A percentile compares a stretch with the other conserved stretches of the same genome.
Evolutionary conservation across 345 rosid genomes (phyloP).

Genomic region (Gossypium raimondii): DNA sequence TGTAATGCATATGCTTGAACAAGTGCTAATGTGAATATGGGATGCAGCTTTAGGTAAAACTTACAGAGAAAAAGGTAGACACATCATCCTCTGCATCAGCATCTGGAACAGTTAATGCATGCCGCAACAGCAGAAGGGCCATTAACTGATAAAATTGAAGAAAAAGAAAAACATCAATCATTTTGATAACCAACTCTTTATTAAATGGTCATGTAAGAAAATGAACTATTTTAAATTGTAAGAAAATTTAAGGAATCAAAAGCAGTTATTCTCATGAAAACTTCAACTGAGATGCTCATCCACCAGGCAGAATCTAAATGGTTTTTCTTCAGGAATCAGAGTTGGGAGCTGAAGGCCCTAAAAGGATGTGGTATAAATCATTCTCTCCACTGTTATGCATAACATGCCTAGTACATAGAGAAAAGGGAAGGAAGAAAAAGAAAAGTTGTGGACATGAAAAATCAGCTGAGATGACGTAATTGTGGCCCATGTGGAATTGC

Average conservation of each 20-base stretch:
- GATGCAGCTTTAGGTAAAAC: constrained; percentile 25
- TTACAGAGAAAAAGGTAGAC: constrained; percentile 73
- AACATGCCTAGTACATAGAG: not conserved
- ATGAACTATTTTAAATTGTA: not conserved
- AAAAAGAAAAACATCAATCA: not conserved
- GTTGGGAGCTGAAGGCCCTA: constrained; percentile 3
- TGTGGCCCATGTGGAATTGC: not conserved
- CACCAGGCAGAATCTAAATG: not conserved
- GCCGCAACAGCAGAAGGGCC: constrained; percentile 77
- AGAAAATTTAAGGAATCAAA: not conserved
- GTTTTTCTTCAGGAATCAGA: not conserved
- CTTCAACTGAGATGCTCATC: not conserved
- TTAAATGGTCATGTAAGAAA: constrained; percentile 7
- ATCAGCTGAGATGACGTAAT: not conserved
- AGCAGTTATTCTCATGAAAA: not conserved
- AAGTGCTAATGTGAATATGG: not conserved
- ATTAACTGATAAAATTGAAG: constrained; percentile 45
- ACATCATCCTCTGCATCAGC: constrained; percentile 57
- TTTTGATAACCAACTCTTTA: constrained; percentile 8
- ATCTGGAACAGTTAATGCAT: constrained; percentile 64
- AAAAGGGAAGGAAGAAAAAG: not conserved
- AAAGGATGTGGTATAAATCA: not conserved
- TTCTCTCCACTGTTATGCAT: not conserved
- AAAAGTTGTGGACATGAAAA: not conserved
- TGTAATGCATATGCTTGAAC: not conserved